These are phyloP conservation scores for Sisymbrium irio DNA, from an alignment of 345 rosid genomes.

Conservation along the genomic window DNA sequence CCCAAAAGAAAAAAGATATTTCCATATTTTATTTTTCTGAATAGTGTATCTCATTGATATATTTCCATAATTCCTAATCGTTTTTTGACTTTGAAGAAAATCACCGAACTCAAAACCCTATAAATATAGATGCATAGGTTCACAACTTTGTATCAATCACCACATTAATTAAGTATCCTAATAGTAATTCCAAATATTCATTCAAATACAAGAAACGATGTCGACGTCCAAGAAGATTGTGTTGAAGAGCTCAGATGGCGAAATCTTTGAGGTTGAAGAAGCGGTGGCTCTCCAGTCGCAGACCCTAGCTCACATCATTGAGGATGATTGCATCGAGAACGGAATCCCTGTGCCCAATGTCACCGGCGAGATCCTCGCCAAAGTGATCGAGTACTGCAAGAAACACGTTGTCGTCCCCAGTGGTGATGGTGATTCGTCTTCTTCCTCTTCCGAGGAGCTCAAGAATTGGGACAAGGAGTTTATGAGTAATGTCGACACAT, in stretches of 20 bases:
- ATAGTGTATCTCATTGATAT: no score
- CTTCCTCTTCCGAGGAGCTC: background rate
- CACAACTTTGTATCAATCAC: no score
- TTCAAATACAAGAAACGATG: no score
- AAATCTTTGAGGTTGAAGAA: conserved; percentile 9
- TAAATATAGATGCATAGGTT: no score
- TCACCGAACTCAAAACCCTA: no score
- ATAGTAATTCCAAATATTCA: no score
- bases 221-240: background rate
- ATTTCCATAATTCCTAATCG: no score
- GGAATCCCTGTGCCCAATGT: background rate
- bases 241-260: background rate
- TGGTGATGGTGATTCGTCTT: background rate
- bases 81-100: no score
- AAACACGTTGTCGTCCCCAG: background rate
- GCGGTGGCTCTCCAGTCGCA: background rate
- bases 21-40: no score
- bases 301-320: background rate
- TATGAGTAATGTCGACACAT: background rate
- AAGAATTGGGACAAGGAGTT: background rate
- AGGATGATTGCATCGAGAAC: background rate
- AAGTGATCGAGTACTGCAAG: conserved; percentile 6
- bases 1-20: no score
- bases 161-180: no score
- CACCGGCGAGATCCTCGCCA: background rate